Evolutionary conservation across 192 early-diverging fungal species (phyloP).

Genomic region (Thamnidium elegans): DNA sequence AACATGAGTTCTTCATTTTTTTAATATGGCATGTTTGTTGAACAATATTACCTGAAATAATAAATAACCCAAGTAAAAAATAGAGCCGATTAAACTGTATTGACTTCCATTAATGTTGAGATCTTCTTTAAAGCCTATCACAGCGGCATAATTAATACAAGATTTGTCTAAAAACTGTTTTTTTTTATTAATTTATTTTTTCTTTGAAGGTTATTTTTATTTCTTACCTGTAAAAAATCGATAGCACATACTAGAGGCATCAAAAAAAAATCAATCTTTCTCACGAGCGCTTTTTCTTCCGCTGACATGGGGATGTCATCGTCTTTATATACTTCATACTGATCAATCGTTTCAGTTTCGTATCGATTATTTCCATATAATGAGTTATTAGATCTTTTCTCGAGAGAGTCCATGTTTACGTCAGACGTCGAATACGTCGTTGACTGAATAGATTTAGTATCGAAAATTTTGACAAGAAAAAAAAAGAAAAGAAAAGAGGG

Average conservation of each 20-base stretch:
- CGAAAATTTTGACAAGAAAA: not conserved
- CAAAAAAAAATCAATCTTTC: conserved; percentile 28
- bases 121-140: conserved; percentile 20
- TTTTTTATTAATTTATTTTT: not conserved
- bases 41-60: conserved; percentile 19
- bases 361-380: conserved; percentile 4
- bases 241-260: conserved; percentile 26
- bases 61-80: conserved; percentile 33
- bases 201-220: not conserved
- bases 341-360: not conserved
- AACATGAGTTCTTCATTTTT: not conserved
- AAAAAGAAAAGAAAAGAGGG: not conserved
- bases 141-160: conserved; percentile 26
- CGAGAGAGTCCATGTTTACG: conserved; percentile 1
- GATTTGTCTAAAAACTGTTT: conserved; percentile 32
- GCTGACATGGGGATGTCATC: not conserved
- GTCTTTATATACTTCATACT: conserved; percentile 12
- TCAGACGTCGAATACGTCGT: conserved; percentile 1
- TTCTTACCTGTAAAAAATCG: conserved; percentile 32
- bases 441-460: not conserved
- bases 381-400: conserved; percentile 2
- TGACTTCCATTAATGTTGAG: conserved; percentile 20
- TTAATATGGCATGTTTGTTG: not conserved
- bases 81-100: conserved; percentile 28
- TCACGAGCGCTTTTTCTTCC: conserved; percentile 20